phyloP scores from a whole-genome alignment of 805 yeast species.

The Wickerhamiella qilinensis region DNA sequence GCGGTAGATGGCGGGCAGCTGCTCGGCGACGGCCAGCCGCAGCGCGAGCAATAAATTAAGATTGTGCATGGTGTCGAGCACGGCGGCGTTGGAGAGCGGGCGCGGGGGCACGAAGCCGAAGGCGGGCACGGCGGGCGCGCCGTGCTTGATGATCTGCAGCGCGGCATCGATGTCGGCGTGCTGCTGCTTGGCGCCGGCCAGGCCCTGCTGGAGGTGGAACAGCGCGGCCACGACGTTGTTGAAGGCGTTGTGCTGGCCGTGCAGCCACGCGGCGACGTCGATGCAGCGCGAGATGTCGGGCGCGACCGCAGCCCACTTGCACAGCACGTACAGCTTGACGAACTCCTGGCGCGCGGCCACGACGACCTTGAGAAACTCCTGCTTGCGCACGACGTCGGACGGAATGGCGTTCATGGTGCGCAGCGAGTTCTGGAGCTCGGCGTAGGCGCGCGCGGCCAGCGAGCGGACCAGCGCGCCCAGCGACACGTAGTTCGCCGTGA shows the following conservation, averaged over 20 bases:
- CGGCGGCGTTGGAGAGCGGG: conserved; percentile 36
- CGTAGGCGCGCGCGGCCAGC: conserved; percentile 44
- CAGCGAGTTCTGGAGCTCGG: conserved; percentile 42
- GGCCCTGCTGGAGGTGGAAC: conserved; percentile 49
- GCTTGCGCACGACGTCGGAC: conserved; percentile 48
- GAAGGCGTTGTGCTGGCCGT: conserved; percentile 59
- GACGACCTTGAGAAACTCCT: conserved; percentile 47
- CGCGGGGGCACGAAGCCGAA: conserved; percentile 37
- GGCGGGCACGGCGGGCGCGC: conserved; percentile 59
- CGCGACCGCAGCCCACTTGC: conserved; percentile 74
- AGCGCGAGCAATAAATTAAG: conserved; percentile 60
- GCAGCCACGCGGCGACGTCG: conserved; percentile 76
- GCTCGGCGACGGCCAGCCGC: conserved; percentile 46
- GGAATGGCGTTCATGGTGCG: conserved; percentile 43
- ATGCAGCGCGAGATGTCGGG: conserved; percentile 58
- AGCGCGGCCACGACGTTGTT: conserved; percentile 48
- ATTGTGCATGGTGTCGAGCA: conserved; percentile 45
- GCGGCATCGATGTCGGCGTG: conserved; percentile 84
- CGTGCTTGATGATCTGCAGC: conserved; percentile 63
- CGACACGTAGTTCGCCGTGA: conserved; percentile 54
- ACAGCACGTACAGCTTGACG: conserved; percentile 65
- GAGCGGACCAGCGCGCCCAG: conserved; percentile 41
- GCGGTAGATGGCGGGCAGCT: conserved; percentile 47
- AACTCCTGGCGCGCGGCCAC: conserved; percentile 68
- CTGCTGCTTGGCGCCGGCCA: conserved; percentile 79